Percentiles rank a stretch among this genome's conserved stretches.
Evolutionary conservation across 345 rosid genomes (phyloP).

Genomic region (Eucalyptus lansdowneana): DNA sequence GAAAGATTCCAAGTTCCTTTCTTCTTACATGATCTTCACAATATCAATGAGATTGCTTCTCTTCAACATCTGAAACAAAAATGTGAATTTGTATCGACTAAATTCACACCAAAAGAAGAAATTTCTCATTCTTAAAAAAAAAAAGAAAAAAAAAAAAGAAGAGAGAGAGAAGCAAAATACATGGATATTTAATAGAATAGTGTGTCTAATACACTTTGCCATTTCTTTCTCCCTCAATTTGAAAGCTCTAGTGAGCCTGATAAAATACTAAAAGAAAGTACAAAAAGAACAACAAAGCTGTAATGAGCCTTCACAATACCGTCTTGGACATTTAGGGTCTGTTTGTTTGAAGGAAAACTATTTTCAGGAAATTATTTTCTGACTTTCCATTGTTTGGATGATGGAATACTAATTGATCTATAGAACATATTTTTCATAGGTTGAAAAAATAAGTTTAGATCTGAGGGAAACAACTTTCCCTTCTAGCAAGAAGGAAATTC

Average conservation of each 20-base stretch:
- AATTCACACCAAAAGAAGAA: neutral
- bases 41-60: neutral
- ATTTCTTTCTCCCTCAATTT: no score
- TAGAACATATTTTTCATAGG: neutral
- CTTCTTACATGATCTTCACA: neutral
- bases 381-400: neutral
- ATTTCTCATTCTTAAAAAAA: neutral
- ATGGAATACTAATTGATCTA: no score
- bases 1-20: neutral
- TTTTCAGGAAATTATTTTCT: no score
- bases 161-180: no score
- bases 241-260: no score
- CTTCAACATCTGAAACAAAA: neutral
- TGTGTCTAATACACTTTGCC: no score
- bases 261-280: no score
- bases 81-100: neutral
- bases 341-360: neutral
- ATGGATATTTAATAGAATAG: no score
- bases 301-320: neutral
- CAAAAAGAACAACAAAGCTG: no score
- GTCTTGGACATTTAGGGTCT: neutral
- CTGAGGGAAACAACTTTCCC: neutral
- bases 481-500: neutral
- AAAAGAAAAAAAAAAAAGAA: fast-evolving
- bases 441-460: neutral